These are phyloP conservation scores for Coemansia umbellata DNA, from an alignment of 192 early-diverging fungal species.

Conservation along the genomic window DNA sequence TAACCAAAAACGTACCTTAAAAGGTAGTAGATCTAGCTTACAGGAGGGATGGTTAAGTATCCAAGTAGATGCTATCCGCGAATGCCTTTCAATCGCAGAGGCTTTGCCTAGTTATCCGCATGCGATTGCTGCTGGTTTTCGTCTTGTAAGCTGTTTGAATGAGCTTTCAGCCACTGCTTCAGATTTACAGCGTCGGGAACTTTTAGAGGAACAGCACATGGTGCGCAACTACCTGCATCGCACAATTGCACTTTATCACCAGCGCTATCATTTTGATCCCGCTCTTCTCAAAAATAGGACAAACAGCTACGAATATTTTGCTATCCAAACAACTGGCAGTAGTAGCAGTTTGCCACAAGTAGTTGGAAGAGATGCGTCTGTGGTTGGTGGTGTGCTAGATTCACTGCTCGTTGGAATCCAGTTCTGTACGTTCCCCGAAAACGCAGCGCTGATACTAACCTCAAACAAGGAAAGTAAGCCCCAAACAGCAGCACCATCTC, in stretches of 20 bases:
- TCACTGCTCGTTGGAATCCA: conserved; percentile 35
- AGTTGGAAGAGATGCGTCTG: conserved; percentile 25
- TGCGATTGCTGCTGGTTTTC: conserved; percentile 30
- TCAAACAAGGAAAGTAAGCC: neutral
- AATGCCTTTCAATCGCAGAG: conserved; percentile 39
- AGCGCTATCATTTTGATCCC: conserved; percentile 17
- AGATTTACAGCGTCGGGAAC: conserved; percentile 10
- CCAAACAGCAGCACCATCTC: neutral
- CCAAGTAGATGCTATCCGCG: conserved; percentile 39
- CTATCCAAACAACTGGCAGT: neutral
- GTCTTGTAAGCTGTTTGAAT: conserved; percentile 33
- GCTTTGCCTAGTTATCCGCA: conserved; percentile 44
- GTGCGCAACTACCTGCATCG: conserved; percentile 27
- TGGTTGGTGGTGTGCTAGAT: conserved; percentile 20
- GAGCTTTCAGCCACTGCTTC: conserved; percentile 9
- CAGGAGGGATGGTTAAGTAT: conserved; percentile 27
- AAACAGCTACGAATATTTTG: too few relatives aligned
- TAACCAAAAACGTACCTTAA: neutral
- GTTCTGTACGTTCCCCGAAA: conserved; percentile 18
- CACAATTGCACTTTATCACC: conserved; percentile 22
- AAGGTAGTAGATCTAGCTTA: neutral
- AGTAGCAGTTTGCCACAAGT: neutral
- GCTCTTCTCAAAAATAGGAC: neutral
- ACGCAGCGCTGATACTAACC: conserved; percentile 6
- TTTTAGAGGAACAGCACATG: conserved; percentile 42